phyloP scores from a whole-genome alignment of 176 grass and related monocot genomes.

The Avena sativa region DNA sequence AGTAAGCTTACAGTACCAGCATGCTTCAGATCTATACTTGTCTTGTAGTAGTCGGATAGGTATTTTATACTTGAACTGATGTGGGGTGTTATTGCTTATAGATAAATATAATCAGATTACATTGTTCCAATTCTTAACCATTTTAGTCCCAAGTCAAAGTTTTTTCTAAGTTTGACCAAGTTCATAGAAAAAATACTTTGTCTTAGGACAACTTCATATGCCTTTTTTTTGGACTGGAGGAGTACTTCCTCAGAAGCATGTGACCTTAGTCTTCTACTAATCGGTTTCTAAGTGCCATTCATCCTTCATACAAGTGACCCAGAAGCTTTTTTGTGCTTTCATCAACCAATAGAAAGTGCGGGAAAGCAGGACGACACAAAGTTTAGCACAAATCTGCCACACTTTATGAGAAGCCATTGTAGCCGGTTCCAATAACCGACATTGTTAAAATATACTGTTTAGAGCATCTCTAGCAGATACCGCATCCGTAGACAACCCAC shows the following conservation, averaged over 20 bases:
- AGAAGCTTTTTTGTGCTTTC: neutral
- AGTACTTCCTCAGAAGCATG: neutral
- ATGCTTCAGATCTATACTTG: neutral
- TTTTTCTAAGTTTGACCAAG: neutral
- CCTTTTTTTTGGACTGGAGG: neutral
- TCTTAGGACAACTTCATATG: neutral
- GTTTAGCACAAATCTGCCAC: neutral
- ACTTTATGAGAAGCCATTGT: neutral
- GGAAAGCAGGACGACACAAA: constrained; percentile 3
- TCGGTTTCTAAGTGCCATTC: neutral
- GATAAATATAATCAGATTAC: neutral
- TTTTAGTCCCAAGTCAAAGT: neutral
- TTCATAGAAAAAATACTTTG: neutral
- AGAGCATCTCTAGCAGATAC: no score
- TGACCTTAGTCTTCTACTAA: neutral
- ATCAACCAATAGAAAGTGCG: constrained; percentile 8
- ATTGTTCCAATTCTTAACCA: neutral
- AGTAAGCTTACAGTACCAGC: neutral
- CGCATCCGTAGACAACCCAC: no score
- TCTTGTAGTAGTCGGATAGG: neutral
- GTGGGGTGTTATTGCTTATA: neutral
- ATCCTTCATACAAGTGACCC: constrained; percentile 6
- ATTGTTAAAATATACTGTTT: constrained; percentile 24
- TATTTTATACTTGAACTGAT: neutral
- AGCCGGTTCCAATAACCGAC: neutral